Conservation (phyloP, 495 filamentous ascomycete genomes). For the Penicillium antarcticum region DNA sequence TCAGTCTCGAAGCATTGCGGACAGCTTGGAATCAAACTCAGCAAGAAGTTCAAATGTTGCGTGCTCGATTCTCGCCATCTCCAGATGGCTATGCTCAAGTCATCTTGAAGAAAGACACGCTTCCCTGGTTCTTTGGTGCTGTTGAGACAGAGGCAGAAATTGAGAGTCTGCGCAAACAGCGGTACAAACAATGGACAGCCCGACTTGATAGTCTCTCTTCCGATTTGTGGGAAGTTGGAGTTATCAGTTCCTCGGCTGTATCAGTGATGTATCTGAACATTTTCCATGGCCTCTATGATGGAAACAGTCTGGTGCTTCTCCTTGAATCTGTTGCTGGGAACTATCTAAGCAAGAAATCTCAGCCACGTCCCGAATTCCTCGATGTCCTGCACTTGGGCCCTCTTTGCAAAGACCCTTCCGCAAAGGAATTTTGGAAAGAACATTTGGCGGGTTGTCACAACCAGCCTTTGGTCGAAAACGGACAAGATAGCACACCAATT, state of each 20-base stretch:
- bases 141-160: conserved; percentile 24
- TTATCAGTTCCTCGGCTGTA: conserved; percentile 28
- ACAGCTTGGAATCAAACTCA: conserved; percentile 50
- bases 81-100: conserved; percentile 71
- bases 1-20: conserved; percentile 42
- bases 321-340: conserved; percentile 50
- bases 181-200: conserved; percentile 40
- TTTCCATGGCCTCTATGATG: conserved; percentile 90
- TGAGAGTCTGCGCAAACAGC: conserved; percentile 19
- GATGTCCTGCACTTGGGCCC: conserved; percentile 44
- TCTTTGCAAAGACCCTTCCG: conserved; percentile 35
- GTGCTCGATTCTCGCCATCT: conserved; percentile 63
- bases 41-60: conserved; percentile 52
- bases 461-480: conserved; percentile 18
- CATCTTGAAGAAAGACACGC: conserved; percentile 41
- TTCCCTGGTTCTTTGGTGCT: conserved; percentile 47
- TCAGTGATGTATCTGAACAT: conserved; percentile 57
- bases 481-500: conserved; percentile 5
- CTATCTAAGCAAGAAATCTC: conserved; percentile 23
- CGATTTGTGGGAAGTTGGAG: conserved; percentile 41
- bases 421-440: conserved; percentile 64
- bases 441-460: conserved; percentile 46
- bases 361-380: conserved; percentile 29
- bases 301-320: conserved; percentile 67
- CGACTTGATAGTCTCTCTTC: conserved; percentile 22